These are phyloP conservation scores for Mortierella sp. DNA, from an alignment of 371 early-diverging fungal species.

Conservation along the genomic window DNA sequence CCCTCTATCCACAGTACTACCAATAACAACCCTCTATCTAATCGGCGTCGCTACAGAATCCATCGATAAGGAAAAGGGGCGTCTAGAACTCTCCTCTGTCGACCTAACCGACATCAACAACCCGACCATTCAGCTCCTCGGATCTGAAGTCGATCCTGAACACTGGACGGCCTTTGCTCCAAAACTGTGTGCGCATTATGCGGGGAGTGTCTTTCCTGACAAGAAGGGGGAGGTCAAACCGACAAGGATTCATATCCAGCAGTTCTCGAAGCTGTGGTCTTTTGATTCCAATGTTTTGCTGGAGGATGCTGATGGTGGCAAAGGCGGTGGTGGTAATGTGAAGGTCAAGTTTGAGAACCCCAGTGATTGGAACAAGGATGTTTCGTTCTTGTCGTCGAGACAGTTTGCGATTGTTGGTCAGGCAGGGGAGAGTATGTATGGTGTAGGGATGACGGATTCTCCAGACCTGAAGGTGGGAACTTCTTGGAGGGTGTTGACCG, in stretches of 20 bases:
- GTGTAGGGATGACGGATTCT: not conserved
- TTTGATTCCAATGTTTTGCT: not conserved
- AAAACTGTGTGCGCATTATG: not conserved
- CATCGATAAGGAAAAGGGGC: not conserved
- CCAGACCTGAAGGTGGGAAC: not conserved
- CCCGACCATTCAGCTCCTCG: not conserved
- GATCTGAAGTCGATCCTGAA: not conserved
- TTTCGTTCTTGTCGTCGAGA: not conserved
- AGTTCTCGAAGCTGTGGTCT: not conserved
- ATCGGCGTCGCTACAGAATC: not conserved
- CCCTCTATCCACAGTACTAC: too few species aligned
- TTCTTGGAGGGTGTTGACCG: not conserved
- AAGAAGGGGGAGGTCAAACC: too few species aligned
- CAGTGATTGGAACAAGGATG: not conserved
- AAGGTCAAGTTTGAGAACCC: not conserved
- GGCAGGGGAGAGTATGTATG: not conserved
- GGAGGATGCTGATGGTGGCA: not conserved
- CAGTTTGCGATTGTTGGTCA: constrained; percentile 4
- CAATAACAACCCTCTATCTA: not conserved
- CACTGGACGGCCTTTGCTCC: not conserved
- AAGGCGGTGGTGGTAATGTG: not conserved
- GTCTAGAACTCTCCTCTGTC: not conserved
- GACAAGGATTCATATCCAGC: not conserved
- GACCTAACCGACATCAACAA: not conserved
- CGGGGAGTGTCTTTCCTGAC: not conserved